phyloP scores from a whole-genome alignment of 805 yeast species.

The Saccharomycopsis olivae region DNA sequence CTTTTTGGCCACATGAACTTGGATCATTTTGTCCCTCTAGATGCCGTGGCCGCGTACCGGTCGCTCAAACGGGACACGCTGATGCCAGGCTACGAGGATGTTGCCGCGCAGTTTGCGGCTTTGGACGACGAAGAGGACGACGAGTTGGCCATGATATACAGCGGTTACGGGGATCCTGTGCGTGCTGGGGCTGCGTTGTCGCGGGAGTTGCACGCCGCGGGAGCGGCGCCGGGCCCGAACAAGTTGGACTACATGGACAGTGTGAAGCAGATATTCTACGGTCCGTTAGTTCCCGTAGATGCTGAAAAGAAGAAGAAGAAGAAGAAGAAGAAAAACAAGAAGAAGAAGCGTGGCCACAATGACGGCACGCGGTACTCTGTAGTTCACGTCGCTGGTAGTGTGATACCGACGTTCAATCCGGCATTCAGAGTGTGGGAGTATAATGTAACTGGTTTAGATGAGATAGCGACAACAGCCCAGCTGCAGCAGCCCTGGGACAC shows the following conservation, averaged over 20 bases:
- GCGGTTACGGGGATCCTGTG: conserved; percentile 10
- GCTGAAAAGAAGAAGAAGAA: conserved; percentile 20
- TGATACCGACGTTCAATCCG: conserved; percentile 80
- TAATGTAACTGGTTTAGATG: conserved; percentile 46
- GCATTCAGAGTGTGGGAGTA: conserved; percentile 82
- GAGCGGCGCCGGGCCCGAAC: conserved; percentile 52
- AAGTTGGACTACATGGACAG: conserved; percentile 54
- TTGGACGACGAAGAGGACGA: conserved; percentile 13
- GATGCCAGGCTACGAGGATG: conserved; percentile 23
- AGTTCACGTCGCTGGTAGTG: conserved; percentile 60
- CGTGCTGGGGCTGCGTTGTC: conserved; percentile 26
- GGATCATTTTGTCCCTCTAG: conserved; percentile 75
- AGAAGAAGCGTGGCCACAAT: conserved; percentile 18
- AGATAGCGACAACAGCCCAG: not conserved
- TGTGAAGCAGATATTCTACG: conserved; percentile 36
- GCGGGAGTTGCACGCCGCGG: conserved; percentile 31
- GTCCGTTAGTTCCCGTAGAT: conserved; percentile 1
- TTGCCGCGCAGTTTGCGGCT: conserved; percentile 20
- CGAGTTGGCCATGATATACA: not conserved
- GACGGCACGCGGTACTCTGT: conserved; percentile 44
- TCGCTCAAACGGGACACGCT: conserved; percentile 21
- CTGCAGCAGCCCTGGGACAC: conserved; percentile 44
- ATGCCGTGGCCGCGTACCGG: conserved; percentile 57
- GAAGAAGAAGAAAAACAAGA: conserved; percentile 19
- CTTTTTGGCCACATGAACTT: conserved; percentile 84